These are phyloP conservation scores for Heterobasidion occidentale DNA, from an alignment of 1,284 basidiomycete genomes.

Conservation along the genomic window DNA sequence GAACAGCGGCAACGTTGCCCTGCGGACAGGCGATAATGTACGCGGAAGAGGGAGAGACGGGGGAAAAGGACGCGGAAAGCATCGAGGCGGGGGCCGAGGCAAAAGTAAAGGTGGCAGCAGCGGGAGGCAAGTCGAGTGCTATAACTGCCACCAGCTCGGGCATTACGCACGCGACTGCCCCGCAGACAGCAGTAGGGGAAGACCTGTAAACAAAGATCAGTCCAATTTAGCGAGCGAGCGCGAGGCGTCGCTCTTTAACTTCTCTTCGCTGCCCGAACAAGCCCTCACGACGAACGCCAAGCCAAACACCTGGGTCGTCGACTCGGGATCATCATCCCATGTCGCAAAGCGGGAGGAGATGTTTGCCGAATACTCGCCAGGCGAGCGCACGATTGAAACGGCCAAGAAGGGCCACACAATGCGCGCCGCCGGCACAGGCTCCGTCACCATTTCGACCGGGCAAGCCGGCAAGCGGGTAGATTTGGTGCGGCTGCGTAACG, in stretches of 20 bases:
- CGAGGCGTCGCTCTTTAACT: not conserved
- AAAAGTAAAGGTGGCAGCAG: not conserved
- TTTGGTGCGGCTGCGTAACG: not conserved
- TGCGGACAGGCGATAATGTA: not conserved
- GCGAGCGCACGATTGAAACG: not conserved
- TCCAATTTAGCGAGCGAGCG: not conserved
- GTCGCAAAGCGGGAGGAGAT: not conserved
- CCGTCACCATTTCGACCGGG: not conserved
- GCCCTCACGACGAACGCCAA: not conserved
- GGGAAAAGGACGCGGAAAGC: not conserved
- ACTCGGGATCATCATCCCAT: not conserved
- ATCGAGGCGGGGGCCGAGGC: not conserved
- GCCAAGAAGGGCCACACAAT: not conserved
- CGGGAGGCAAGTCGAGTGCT: not conserved
- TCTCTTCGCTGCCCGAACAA: not conserved
- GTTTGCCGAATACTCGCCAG: not conserved
- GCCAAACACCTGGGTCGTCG: not conserved
- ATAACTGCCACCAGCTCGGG: not conserved
- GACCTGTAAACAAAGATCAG: not conserved
- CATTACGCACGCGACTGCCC: not conserved
- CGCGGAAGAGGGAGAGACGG: not conserved
- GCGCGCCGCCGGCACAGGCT: not conserved
- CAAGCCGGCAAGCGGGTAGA: no score
- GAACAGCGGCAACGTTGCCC: not conserved
- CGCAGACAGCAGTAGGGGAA: not conserved